A percentile compares a stretch with the other conserved stretches of the same genome.
These are phyloP conservation scores for Penicillium brasilianum DNA, from an alignment of 2,329 filamentous ascomycete species.

Conservation along the genomic window DNA sequence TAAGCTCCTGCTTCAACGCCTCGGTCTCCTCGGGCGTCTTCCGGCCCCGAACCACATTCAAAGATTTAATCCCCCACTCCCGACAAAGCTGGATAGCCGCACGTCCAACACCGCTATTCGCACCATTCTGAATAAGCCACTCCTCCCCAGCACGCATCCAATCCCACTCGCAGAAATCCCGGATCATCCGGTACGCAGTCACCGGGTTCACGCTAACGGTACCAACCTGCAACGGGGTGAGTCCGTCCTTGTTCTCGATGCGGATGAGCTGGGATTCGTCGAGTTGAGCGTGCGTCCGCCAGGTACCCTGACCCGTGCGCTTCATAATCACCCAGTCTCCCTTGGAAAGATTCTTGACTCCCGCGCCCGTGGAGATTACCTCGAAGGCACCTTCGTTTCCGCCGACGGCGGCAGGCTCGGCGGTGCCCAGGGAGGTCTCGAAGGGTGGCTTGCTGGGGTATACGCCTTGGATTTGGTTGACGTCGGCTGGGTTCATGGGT, in stretches of 20 bases:
- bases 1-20: conserved; percentile 65
- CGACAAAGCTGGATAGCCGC: conserved; percentile 86
- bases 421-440: conserved; percentile 74
- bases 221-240: conserved; percentile 78
- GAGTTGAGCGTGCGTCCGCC: conserved; percentile 86
- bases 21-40: conserved; percentile 68
- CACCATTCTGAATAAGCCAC: conserved; percentile 97
- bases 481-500: conserved; percentile 95
- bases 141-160: conserved; percentile 68
- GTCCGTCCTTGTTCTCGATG: conserved; percentile 70
- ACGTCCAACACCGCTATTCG: conserved; percentile 89
- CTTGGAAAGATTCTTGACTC: conserved; percentile 65
- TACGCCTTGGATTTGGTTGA: conserved; percentile 96
- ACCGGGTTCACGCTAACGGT: conserved; percentile 93
- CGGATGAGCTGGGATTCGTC: conserved; percentile 66
- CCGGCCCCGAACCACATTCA: conserved; percentile 84
- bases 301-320: conserved; percentile 83
- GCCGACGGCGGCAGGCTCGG: conserved; percentile 68
- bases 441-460: conserved; percentile 87
- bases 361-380: conserved; percentile 71
- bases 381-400: conserved; percentile 91
- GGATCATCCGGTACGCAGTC: conserved; percentile 91
- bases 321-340: conserved; percentile 97
- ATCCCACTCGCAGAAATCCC: conserved; percentile 68
- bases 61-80: conserved; percentile 86